Base-by-base conservation (phyloP, 768 basidiomycete genomes). In the Leccinum truebloodii region DNA sequence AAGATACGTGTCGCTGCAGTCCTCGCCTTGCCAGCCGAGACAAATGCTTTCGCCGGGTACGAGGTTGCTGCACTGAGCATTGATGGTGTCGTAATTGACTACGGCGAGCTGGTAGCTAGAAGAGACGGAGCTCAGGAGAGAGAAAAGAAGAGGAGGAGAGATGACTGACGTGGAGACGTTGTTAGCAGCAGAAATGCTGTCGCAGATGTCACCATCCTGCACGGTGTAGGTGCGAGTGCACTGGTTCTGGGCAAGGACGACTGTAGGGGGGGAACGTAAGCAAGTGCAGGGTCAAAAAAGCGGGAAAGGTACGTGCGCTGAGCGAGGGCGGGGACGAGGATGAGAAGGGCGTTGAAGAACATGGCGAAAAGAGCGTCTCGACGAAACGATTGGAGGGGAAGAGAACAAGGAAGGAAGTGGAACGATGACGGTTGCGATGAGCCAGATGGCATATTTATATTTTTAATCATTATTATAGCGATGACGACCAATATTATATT, bases 81-180 rank as follows among this genome's bases (percentile, higher is more conserved):
- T 74, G 70, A 91, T 83, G 54, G 65, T 63, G 53, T 63, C 73
- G 0, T 75, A 58, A 77, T 92, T 92, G 62, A 85, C 76, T 48
- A 80, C 78, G 3, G 87, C 85, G 55, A 93, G 84, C 73, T 93
- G 91, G 77, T 86, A 92, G 13, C 90, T 92, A 57, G 53, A 65
- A 52, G 20, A 14, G 10, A 46, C 58, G 51, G 32, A 24, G 49
- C 24, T 20, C 44, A 4, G 10, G 41, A 41, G 18, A 34, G 9
- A 44, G 16, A 10, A 10, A 20, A 16, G 6, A 0, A 18, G 12
- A 10, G 10, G 3, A 6, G 7, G 5, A 3, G 6, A 30, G 3
- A 22, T 32, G 7, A 79, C 85, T 30, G 63, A 89, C 88, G 86
- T 87, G 35, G 88, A 88, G 64, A 80, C 85, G 46, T 81, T 78